Base-by-base conservation (phyloP, 331 rosid genomes). In the Phaseolus coccineus region DNA sequence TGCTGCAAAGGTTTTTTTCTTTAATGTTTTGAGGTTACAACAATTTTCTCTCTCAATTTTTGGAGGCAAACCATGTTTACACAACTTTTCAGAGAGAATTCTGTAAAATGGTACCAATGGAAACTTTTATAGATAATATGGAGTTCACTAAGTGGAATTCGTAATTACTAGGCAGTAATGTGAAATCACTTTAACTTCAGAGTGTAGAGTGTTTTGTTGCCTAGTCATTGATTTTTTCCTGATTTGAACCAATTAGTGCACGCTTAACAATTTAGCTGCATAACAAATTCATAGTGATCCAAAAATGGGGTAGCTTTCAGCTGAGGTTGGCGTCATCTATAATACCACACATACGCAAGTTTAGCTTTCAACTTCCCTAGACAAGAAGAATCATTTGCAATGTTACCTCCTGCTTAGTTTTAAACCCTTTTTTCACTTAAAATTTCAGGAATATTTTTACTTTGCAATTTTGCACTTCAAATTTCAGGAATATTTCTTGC, bases 311-410 rank as follows among this genome's bases (percentile, higher is more conserved):
- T 55, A 55, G 63, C 44, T 39, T 64, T 73, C 10, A 33, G 35
- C 58, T 50, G 44, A 76, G 2, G 55, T 50, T 77, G 59, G 51
- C 48, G 51, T 19, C 46, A 77, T 70, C 24, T 70, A 16, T 33
- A 31, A 47, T 70, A 8, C 39, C 3, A 71, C 40, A 53, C 7
- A 15, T 24, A 58, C 63, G 40, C 30, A 68, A 33, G 27, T 68
- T 68, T 64, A 73, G 69, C 78, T 68, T 74, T 62, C 74, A 74
- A 69, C 6, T 40, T 53, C 75, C 78, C 62, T 42, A 62, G 71
- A 69, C 87, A 84, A 75, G 69, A 79, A 61, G 81, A 84, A 79
- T 79, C 65, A 24, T 83, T n/a, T 79, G 28, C 69, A 74, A 51
- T n/a, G 65, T 78, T 57, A 39, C 48, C 39, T 72, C 57, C 25